These are phyloP conservation scores for Petunia secreta DNA, from an alignment of 257 asterid genomes.

Conservation along the genomic window DNA sequence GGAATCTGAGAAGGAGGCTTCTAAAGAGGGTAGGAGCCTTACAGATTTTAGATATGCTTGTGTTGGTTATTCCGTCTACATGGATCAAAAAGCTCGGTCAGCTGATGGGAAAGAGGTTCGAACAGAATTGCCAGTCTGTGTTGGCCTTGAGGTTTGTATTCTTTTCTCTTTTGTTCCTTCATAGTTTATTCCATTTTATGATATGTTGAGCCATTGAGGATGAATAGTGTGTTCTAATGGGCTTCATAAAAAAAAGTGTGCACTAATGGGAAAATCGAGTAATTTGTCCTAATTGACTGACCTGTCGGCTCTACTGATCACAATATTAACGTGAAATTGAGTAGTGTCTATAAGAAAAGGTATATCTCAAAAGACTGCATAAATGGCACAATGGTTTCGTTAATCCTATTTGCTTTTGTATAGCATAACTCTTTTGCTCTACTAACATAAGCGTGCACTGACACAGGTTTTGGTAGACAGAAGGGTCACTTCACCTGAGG, in stretches of 20 bases:
- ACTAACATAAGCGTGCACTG: no score
- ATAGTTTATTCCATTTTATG: background rate
- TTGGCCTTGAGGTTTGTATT: slow-evolving; percentile 86
- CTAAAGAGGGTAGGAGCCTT: slow-evolving; percentile 74
- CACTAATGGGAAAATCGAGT: no score
- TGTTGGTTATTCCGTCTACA: slow-evolving; percentile 79
- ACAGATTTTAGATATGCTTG: slow-evolving; percentile 81
- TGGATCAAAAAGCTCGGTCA: slow-evolving; percentile 52
- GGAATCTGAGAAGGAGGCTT: slow-evolving; percentile 68
- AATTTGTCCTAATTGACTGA: no score
- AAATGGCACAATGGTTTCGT: no score
- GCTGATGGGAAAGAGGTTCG: slow-evolving; percentile 45
- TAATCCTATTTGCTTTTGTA: no score
- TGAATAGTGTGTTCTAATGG: background rate
- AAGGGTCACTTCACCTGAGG: no score
- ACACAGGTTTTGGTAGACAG: no score
- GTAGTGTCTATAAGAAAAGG: background rate
- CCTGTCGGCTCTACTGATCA: slow-evolving; percentile 1
- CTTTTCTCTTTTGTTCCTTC: background rate
- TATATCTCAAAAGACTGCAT: no score
- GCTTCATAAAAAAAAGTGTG: background rate
- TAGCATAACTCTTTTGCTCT: no score
- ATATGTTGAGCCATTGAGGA: background rate
- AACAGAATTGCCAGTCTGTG: slow-evolving; percentile 75
- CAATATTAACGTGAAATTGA: background rate